Evolutionary conservation across 306 rosid genomes (phyloP), one percentile per base, ranked within the genome.

Genomic region (Cajanus cajan): DNA sequence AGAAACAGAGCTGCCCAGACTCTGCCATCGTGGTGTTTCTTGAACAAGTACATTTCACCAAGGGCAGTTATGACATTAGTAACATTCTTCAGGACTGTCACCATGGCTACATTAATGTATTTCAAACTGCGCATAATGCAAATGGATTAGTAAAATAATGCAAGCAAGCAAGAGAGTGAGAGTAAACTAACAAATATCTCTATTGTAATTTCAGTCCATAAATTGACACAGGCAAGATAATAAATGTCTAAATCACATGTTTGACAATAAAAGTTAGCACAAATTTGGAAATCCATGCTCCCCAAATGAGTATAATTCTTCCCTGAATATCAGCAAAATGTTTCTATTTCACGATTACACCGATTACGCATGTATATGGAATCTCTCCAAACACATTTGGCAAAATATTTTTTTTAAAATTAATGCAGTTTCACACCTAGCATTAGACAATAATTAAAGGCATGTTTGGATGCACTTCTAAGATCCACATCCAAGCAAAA

Each of bases 71-170:
- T 93, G 85, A 96, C 98, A 84, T 96, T 96, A 58, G 99, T 91
- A 83, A 93, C 97, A 80, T 96, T 96, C 90, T 96, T 96, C 88
- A 96, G 85, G 84, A 96, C 92, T 9, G 98, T 96, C 88, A 96
- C 98, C 99, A 96, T 96, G 22, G 98, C 99, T 45, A 96, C 97
- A 83, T 96, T 96, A 81, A 93, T 96, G 89, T 96, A 93, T 90
- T 85, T 96, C 90, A 96, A 90, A 86, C 99, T 96, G 98, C 96
- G 89, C 68, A 81, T 28, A 73, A 57, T 70, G 78, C 79, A 41
- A 71, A 82, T 14, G 41, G 66, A 68, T 81, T 37, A 82, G 71
- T 13, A 50, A 72, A 61, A 41, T 6, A 71, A 22, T 71, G 21
- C 39, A 24, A 72, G 28, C 14, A 39, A 68, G 36, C 47, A 21